Percentiles rank a stretch among this genome's conserved stretches.
Conservation (phyloP, 257 asterid genomes). For the Knoxia roxburghii region DNA sequence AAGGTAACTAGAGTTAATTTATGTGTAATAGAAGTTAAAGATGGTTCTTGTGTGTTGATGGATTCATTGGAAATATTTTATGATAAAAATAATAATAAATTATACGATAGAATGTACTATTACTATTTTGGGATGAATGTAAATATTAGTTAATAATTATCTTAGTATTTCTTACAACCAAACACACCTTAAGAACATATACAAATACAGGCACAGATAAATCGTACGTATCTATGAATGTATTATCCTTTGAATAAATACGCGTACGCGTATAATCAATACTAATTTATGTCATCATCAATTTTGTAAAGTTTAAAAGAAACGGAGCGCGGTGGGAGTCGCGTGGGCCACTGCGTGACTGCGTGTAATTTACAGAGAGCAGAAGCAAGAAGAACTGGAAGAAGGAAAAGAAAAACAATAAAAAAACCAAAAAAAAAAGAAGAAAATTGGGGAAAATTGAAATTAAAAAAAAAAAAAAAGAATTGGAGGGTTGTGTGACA, state of each 20-base stretch:
- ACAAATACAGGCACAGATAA: not conserved
- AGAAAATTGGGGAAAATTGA: not conserved
- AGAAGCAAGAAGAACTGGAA: not conserved
- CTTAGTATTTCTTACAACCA: not conserved
- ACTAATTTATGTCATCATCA: not conserved
- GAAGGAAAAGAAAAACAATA: no score
- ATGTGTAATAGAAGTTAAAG: no score
- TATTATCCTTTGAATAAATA: not conserved
- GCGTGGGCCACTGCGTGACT: conserved; percentile 28
- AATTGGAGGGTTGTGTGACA: conserved; percentile 14
- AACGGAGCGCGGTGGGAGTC: conserved; percentile 33
- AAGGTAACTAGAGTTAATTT: no score
- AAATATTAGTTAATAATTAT: no score
- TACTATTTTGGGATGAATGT: no score
- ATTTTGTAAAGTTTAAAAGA: not conserved
- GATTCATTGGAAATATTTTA: no score
- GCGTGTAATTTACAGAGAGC: conserved; percentile 9
- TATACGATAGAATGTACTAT: no score
- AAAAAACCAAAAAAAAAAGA: not conserved
- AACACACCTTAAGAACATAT: not conserved
- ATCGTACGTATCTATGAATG: no score
- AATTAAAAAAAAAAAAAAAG: not conserved
- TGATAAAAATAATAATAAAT: no score
- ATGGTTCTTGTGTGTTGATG: no score
- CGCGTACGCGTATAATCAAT: conserved; percentile 7